Evolutionary conservation across 805 yeast genomes (phyloP).

Genomic region (Candida dajiaensis): DNA sequence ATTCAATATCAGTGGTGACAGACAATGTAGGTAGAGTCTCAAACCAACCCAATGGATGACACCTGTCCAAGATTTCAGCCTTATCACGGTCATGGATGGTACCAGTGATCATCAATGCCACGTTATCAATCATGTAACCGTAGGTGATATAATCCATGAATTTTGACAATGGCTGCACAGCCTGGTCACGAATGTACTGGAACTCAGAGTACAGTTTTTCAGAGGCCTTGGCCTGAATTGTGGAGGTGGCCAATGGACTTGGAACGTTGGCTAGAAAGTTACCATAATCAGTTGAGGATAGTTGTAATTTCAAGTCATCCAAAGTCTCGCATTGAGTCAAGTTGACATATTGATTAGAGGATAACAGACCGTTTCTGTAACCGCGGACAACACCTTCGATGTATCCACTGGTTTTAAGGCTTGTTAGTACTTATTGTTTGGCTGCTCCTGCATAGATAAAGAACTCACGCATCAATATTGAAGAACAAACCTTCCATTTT

Average conservation of each 20-base stretch:
- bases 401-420: slow-evolving; percentile 49
- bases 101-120: slow-evolving; percentile 92
- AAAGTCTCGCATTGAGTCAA: slow-evolving; percentile 92
- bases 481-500: slow-evolving; percentile 92
- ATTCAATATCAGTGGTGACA: slow-evolving; percentile 91
- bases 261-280: slow-evolving; percentile 79
- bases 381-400: slow-evolving; percentile 96
- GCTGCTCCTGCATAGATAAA: neutral
- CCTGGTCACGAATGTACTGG: slow-evolving; percentile 77
- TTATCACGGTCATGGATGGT: slow-evolving; percentile 93
- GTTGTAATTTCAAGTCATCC: slow-evolving; percentile 90
- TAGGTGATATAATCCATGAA: slow-evolving; percentile 91
- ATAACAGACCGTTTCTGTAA: slow-evolving; percentile 76
- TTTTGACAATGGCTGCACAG: slow-evolving; percentile 71
- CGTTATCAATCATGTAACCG: slow-evolving; percentile 98
- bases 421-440: slow-evolving; percentile 5
- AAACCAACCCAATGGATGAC: slow-evolving; percentile 98
- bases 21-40: slow-evolving; percentile 93
- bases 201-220: slow-evolving; percentile 76
- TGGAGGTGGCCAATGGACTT: slow-evolving; percentile 76
- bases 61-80: slow-evolving; percentile 78
- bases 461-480: slow-evolving; percentile 57
- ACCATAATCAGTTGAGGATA: slow-evolving; percentile 95
- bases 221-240: slow-evolving; percentile 76
- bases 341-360: slow-evolving; percentile 78